Percentiles rank a stretch among this genome's conserved stretches.
phyloP scores from a whole-genome alignment of 176 grass and related monocot genomes.

The Lolium rigidum region DNA sequence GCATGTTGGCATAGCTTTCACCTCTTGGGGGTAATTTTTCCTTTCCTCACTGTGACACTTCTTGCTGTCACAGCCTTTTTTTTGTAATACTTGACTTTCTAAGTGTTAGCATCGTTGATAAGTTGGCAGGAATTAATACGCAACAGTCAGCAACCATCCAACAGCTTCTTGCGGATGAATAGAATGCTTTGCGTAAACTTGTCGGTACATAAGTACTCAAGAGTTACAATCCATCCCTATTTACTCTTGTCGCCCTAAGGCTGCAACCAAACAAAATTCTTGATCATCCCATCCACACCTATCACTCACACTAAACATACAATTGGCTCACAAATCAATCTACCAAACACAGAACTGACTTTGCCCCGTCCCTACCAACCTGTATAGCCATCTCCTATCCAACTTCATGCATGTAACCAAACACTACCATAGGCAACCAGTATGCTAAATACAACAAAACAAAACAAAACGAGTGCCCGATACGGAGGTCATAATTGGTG shows the following conservation, averaged over 20 bases:
- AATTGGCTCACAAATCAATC: slow-evolving; percentile 8
- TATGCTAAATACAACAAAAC: slow-evolving; percentile 28
- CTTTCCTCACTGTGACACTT: not conserved
- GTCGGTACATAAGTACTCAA: not conserved
- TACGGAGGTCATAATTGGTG: slow-evolving; percentile 22
- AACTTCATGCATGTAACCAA: not conserved
- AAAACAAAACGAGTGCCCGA: not conserved
- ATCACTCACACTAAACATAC: not conserved
- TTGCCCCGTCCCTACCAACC: not conserved
- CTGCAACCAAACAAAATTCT: not conserved
- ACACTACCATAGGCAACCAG: slow-evolving; percentile 20
- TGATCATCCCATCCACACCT: not conserved
- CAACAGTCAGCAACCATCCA: not conserved
- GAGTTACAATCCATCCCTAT: not conserved
- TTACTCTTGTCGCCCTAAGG: not conserved
- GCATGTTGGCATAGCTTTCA: not conserved
- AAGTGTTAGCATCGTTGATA: not conserved
- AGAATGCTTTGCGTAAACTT: not conserved
- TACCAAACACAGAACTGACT: slow-evolving; percentile 4
- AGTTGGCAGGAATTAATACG: too few relatives aligned
- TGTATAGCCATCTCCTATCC: not conserved
- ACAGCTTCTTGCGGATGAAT: not conserved
- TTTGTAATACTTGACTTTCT: not conserved
- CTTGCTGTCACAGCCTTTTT: not conserved
- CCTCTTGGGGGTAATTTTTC: not conserved